These are phyloP conservation scores for Penicilliopsis zonata DNA, from an alignment of 495 filamentous ascomycete species.

Conservation along the genomic window DNA sequence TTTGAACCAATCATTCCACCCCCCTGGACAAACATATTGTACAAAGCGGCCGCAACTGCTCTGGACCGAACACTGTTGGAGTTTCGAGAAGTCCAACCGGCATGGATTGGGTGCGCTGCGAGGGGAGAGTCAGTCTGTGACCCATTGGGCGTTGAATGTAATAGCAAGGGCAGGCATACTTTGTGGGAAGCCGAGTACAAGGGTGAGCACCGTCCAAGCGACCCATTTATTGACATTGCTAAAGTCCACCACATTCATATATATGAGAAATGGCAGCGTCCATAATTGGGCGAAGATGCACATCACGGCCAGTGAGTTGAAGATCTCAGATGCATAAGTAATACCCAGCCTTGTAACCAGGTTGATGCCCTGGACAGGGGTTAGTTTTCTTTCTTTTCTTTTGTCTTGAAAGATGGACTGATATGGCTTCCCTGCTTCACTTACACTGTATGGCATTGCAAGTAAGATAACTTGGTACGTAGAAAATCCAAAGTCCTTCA, in stretches of 20 bases:
- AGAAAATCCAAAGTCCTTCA: slow-evolving; percentile 46
- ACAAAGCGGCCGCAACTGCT: slow-evolving; percentile 44
- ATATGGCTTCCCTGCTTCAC: neutral
- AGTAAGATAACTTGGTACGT: slow-evolving; percentile 57
- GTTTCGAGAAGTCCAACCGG: slow-evolving; percentile 35
- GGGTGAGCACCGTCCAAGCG: slow-evolving; percentile 41
- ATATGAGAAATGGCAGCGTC: slow-evolving; percentile 44
- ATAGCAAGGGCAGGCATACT: slow-evolving; percentile 20
- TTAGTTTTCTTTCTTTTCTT: neutral
- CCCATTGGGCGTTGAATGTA: neutral
- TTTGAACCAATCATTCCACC: slow-evolving; percentile 42
- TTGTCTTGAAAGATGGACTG: no score
- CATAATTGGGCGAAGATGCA: slow-evolving; percentile 38
- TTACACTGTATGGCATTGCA: slow-evolving; percentile 40
- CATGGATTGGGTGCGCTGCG: slow-evolving; percentile 23
- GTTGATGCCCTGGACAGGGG: slow-evolving; percentile 4
- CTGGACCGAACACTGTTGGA: slow-evolving; percentile 43
- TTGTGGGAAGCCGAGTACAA: slow-evolving; percentile 46
- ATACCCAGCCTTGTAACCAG: slow-evolving; percentile 31
- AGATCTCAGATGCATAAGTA: slow-evolving; percentile 38
- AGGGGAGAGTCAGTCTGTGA: slow-evolving; percentile 10
- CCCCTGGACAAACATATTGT: slow-evolving; percentile 39
- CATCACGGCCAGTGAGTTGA: slow-evolving; percentile 35
- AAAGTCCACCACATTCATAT: slow-evolving; percentile 34
- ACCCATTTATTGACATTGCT: slow-evolving; percentile 37